A percentile compares a stretch with the other conserved stretches of the same genome.
Evolutionary conservation across 78 protist species (phyloP).

Genomic region (Tieghemostelium lacteum): DNA sequence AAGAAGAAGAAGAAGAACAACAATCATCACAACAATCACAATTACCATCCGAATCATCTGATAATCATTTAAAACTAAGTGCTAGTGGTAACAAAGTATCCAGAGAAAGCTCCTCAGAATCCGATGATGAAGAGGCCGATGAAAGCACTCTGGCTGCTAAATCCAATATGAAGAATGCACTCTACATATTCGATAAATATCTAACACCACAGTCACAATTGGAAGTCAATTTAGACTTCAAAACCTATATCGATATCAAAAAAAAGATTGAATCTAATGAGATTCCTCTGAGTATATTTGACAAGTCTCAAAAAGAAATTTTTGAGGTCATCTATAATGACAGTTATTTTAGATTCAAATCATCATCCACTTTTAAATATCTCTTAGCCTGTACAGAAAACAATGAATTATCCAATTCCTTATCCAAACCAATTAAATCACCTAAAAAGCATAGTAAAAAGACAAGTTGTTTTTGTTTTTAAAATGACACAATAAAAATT

Average conservation of each 20-base stretch:
- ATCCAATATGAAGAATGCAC: slow-evolving; percentile 18
- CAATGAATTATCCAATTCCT: background rate
- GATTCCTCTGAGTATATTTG: slow-evolving; percentile 35
- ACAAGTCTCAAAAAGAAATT: slow-evolving; percentile 54
- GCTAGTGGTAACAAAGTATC: slow-evolving; percentile 19
- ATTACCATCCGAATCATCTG: background rate
- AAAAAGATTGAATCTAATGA: slow-evolving; percentile 37
- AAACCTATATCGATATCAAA: slow-evolving; percentile 47
- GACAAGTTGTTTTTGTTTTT: too few species aligned
- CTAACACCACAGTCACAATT: slow-evolving; percentile 28
- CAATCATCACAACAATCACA: background rate
- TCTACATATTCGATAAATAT: slow-evolving; percentile 53
- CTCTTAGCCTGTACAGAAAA: slow-evolving; percentile 13
- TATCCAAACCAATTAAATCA: background rate
- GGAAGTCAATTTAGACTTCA: slow-evolving; percentile 66
- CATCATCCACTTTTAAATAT: slow-evolving; percentile 4
- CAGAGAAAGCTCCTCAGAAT: background rate
- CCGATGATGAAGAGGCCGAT: slow-evolving; percentile 8
- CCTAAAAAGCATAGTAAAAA: too few species aligned
- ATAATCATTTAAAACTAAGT: background rate
- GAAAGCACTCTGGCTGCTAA: background rate
- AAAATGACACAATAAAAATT: too few species aligned
- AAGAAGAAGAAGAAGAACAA: background rate
- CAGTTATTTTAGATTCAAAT: slow-evolving; percentile 49
- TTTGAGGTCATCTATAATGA: slow-evolving; percentile 55